These are phyloP conservation scores for Barbarea vulgaris DNA, from an alignment of 345 rosid genomes.

Conservation along the genomic window DNA sequence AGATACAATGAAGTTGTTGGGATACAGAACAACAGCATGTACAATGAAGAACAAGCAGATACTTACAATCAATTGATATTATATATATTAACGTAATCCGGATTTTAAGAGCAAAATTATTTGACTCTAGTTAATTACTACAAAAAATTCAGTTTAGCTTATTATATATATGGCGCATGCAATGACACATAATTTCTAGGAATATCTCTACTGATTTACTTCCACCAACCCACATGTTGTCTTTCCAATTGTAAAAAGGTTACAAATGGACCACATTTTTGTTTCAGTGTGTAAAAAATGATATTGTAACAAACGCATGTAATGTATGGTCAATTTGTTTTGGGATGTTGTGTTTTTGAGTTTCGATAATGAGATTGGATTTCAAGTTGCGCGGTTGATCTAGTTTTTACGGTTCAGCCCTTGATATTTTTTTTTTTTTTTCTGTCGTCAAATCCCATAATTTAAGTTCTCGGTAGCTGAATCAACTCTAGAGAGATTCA, in stretches of 20 bases:
- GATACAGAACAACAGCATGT: conserved; percentile 21
- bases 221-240: conserved; percentile 16
- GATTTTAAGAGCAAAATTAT: conserved; percentile 12
- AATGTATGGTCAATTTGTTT: conserved; percentile 18
- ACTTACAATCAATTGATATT: conserved; percentile 16
- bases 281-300: background rate
- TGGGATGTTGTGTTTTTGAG: background rate
- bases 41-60: conserved; percentile 24
- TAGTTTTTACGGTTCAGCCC: background rate
- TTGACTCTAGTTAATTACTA: background rate
- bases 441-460: no score
- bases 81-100: conserved; percentile 19
- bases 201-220: conserved; percentile 4
- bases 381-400: background rate
- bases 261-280: conserved; percentile 30
- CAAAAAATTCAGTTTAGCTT: background rate
- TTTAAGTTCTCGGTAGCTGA: no score
- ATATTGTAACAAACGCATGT: background rate
- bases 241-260: background rate
- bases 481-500: no score
- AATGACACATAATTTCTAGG: background rate
- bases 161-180: background rate
- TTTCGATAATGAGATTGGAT: background rate
- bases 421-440: no score
- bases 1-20: conserved; percentile 37